Percentiles rank a stretch among this genome's conserved stretches.
phyloP scores from a whole-genome alignment of 257 asterid genomes.

The Avicennia marina region DNA sequence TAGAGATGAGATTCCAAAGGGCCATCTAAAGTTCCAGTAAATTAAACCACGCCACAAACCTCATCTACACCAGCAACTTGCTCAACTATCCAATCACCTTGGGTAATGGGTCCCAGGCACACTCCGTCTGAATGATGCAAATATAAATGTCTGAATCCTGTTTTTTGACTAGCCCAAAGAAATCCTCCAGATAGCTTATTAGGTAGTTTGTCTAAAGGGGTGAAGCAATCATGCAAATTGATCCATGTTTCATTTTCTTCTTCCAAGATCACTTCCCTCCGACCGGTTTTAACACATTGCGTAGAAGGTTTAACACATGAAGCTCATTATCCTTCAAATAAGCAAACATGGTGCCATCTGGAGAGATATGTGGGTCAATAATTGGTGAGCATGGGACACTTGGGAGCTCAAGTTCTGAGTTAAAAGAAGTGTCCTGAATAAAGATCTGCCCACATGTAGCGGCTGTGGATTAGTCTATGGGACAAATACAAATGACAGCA shows the following conservation, averaged over 20 bases:
- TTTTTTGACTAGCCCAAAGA: conserved; percentile 90
- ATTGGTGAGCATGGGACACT: conserved; percentile 62
- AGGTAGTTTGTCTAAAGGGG: conserved; percentile 65
- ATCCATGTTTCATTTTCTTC: conserved; percentile 89
- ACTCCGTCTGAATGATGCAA: conserved; percentile 59
- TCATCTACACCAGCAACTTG: conserved; percentile 85
- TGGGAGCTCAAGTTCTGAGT: conserved; percentile 61
- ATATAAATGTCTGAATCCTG: conserved; percentile 83
- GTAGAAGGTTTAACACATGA: conserved; percentile 50
- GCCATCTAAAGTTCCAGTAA: conserved; percentile 69
- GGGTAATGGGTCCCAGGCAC: conserved; percentile 79
- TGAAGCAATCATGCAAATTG: conserved; percentile 84
- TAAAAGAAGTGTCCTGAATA: conserved; percentile 48
- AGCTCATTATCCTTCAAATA: conserved; percentile 77
- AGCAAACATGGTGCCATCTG: conserved; percentile 83
- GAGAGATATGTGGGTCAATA: conserved; percentile 88
- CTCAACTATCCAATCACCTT: conserved; percentile 93
- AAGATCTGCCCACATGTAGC: conserved; percentile 49
- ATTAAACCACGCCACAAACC: conserved; percentile 65
- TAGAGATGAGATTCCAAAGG: conserved; percentile 90
- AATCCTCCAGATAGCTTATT: conserved; percentile 54
- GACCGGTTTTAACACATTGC: conserved; percentile 64
- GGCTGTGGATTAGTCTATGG: too few species aligned
- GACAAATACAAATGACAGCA: too few species aligned
- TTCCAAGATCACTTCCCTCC: conserved; percentile 53